Evolutionary conservation across 768 basidiomycete species (phyloP).

Genomic region (Thelephora ganbajun): DNA sequence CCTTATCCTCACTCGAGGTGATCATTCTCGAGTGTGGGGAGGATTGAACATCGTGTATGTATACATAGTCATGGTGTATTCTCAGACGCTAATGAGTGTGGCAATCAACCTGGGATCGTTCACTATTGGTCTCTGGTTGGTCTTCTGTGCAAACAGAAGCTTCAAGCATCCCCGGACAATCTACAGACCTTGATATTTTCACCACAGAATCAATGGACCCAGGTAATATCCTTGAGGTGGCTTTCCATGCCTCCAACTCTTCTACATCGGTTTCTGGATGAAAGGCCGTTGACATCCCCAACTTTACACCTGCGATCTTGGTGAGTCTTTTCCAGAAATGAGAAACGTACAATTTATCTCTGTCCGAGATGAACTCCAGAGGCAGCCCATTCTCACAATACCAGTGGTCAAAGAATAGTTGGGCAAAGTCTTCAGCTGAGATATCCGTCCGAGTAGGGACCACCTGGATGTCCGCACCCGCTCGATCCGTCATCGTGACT

Average conservation of each 20-base stretch:
- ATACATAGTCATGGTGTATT: not conserved
- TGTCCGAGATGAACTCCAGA: conserved; percentile 17
- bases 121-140: conserved; percentile 8
- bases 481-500: conserved; percentile 13
- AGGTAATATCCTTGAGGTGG: conserved; percentile 65
- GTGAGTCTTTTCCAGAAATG: conserved; percentile 21
- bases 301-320: conserved; percentile 14
- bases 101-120: not conserved
- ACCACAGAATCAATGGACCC: conserved; percentile 46
- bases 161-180: conserved; percentile 14
- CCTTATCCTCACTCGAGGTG: not conserved
- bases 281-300: conserved; percentile 19
- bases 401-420: conserved; percentile 15
- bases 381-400: conserved; percentile 19
- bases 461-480: conserved; percentile 7
- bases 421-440: conserved; percentile 9
- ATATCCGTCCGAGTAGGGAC: conserved; percentile 5
- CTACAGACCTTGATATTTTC: conserved; percentile 19
- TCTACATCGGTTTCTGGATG: conserved; percentile 25
- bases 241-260: conserved; percentile 50
- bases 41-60: not conserved
- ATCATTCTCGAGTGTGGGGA: not conserved
- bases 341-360: conserved; percentile 19
- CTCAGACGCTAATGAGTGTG: not conserved
- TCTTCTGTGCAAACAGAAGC: conserved; percentile 21